phyloP scores from a whole-genome alignment of 495 filamentous ascomycete species.

The Penicillium taxi region DNA sequence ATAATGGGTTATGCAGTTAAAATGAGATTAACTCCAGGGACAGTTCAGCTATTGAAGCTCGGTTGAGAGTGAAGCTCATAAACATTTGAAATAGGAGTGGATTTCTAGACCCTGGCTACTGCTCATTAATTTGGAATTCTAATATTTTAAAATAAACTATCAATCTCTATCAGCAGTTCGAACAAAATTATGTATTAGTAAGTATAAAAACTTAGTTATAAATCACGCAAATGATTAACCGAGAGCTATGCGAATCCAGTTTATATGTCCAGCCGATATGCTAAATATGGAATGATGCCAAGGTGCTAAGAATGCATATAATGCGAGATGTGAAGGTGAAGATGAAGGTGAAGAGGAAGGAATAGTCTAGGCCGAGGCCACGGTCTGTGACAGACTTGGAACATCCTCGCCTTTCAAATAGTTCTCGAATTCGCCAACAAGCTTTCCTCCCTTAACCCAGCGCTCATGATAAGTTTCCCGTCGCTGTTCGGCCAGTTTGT shows the following conservation, averaged over 20 bases:
- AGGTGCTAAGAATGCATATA: not conserved
- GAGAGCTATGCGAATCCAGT: not conserved
- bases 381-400: conserved; percentile 26
- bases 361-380: no score
- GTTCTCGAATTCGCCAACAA: conserved; percentile 74
- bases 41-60: no score
- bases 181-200: conserved; percentile 1
- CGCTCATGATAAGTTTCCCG: conserved; percentile 50
- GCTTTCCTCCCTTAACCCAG: conserved; percentile 72
- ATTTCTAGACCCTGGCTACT: no score
- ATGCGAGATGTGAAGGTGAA: not conserved
- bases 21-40: no score
- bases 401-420: conserved; percentile 61
- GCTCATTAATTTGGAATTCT: no score
- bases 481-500: conserved; percentile 54
- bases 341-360: not conserved
- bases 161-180: conserved; percentile 1
- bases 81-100: no score
- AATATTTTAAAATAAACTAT: no score
- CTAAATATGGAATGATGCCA: conserved; percentile 3
- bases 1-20: no score
- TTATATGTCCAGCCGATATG: no score
- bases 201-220: not conserved
- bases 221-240: not conserved
- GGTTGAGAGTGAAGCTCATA: no score